Evolutionary conservation across 208 protist species (phyloP), one percentile per base, ranked within the genome.

Genomic region (Tetramitus jugosus): DNA sequence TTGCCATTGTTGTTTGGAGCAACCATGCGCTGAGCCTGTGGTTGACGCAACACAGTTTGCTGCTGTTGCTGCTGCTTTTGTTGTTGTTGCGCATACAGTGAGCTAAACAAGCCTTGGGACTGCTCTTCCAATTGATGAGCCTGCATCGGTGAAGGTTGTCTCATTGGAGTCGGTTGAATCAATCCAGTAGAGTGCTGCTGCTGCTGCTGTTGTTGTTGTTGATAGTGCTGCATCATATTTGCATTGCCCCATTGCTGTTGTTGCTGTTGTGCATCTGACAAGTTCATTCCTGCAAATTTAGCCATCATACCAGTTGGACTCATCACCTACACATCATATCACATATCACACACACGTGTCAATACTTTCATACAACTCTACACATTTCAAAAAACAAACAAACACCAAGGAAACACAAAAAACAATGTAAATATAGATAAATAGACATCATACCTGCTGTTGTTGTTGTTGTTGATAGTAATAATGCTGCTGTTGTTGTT

Each of bases 21-120:
- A 40, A 49, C 3, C 35, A 6, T 14, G 3, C 1, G 17, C 33
- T 46, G 2, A 4, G 23, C 33, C 49, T 71, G 65, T 46, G n/a
- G 37, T 71, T 71, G 65, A 4, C 49, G 65, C 33, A 29, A 40
- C 65, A 49, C 8, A 20, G 35, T 33, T 71, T 71, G 65, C 40
- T 65, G 60, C 49, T 37, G 13, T 2, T 71, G 17, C 6, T 29
- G 35, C 49, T 69, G 26, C 13, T 37, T 35, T 23, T 49, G 37
- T 71, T 42, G 65, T 49, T 71, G 65, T 46, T 71, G 65, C 35
- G 20, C 49, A n/a, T 4, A 31, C 26, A 49, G 62, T 33, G 56
- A 6, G 8, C 43, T 13, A 49, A 35, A 35, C 17, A 49, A 33
- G n/a, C n/a, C n/a, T n/a, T n/a, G n/a, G n/a, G 4, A 23, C 14